Base-by-base conservation (phyloP, 352 stramenopile genomes). In the Pythium monospermum region DNA sequence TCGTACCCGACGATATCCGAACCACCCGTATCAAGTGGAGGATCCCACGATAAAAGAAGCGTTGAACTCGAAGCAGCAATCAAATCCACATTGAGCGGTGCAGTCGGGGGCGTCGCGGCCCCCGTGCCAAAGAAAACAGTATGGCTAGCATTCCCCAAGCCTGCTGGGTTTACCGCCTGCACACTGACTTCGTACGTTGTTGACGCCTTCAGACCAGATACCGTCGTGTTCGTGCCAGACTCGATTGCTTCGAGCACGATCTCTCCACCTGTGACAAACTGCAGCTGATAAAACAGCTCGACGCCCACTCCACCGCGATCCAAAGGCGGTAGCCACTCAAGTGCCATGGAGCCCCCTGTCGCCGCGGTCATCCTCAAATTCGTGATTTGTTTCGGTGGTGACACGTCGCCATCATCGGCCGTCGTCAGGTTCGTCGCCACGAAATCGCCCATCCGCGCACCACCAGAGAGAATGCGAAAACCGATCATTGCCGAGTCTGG, bases 341-440 rank as follows among this genome's bases (percentile, higher is more conserved):
- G 36, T 2, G 46, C 19, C 22, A 89, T 31, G 1, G 61, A 66
- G 6, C 74, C 75, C 21, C 78, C 76, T 1, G 73, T 79, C 10
- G 51, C 45, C 5, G 38, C 38, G 1, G 64, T 16, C 7, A 66
- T 28, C 1, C 38, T 52, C 26, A 85, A 33, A 36, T 39, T 58
- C 7, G 58, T 69, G 33, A 68, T 76, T 10, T 69, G 46, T 12
- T 83, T 76, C 3, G 76, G 69, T 2, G 61, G 38, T 1, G 76
- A 87, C 7, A 83, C 49, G 41, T 87, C 76, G 5, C 69, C 73
- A 26, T 87, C 60, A 23, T 87, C 76, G 11, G 71, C 22, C 1
- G 71, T 71, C 6, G 64, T 80, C 28, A 87, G 1, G 8, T 71
- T 78, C 0, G 47, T 30, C 3, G 41, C 47, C 1, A 36, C 12